phyloP scores from a whole-genome alignment of 345 rosid species.

The Brassica incana region DNA sequence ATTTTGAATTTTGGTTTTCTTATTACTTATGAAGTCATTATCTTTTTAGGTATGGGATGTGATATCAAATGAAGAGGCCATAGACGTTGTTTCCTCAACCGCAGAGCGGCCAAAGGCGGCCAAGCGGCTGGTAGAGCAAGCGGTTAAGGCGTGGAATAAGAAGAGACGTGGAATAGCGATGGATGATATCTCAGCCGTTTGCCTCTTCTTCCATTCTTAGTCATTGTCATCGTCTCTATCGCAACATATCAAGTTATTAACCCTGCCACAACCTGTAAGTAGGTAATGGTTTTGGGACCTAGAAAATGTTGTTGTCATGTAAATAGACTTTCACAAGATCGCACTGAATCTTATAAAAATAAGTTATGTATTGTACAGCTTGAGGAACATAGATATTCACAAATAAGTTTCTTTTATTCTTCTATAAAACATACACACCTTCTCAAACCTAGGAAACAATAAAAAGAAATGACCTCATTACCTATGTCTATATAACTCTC shows the following conservation, averaged over 20 bases:
- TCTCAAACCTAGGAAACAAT: constrained; percentile 15
- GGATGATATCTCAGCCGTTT: constrained; percentile 94
- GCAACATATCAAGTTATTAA: not conserved
- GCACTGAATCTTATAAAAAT: not conserved
- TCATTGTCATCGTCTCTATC: constrained; percentile 1
- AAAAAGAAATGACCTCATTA: not conserved
- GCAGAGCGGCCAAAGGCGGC: constrained; percentile 67
- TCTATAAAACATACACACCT: constrained; percentile 8
- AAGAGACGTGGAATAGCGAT: constrained; percentile 75
- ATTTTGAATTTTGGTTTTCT: not conserved
- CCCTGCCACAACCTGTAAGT: not conserved
- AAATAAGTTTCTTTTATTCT: not conserved
- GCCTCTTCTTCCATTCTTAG: constrained; percentile 73
- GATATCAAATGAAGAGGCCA: constrained; percentile 79
- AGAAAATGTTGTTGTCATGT: not conserved
- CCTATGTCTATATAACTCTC: constrained; percentile 17
- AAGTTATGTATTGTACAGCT: constrained; percentile 23
- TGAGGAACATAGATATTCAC: constrained; percentile 8
- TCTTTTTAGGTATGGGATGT: constrained; percentile 87
- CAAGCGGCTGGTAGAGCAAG: constrained; percentile 60
- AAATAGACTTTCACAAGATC: not conserved
- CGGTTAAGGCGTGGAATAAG: constrained; percentile 66
- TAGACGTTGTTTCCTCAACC: constrained; percentile 62
- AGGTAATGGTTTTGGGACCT: constrained; percentile 16
- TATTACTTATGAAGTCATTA: not conserved